Conservation (phyloP, 257 asterid genomes). For the Solanum sejunctum region DNA sequence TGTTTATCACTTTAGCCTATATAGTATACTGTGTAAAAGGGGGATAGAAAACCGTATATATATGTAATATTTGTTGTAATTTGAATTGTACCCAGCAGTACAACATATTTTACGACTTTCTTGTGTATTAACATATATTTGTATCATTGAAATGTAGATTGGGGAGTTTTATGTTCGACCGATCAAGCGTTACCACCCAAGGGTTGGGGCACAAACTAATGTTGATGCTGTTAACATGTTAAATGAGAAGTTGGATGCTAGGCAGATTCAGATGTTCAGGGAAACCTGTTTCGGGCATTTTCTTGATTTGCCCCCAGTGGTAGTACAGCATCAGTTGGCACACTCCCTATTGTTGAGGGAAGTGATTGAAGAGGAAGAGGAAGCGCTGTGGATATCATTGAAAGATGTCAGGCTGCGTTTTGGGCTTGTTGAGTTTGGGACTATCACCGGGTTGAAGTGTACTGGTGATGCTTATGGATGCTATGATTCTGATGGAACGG, state of each 20-base stretch:
- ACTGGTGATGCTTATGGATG: not conserved
- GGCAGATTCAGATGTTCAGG: slow-evolving; percentile 1
- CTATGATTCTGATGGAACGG: not conserved
- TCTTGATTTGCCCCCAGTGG: not conserved
- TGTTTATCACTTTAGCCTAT: not conserved
- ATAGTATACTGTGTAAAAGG: not conserved
- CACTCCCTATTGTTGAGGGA: not conserved
- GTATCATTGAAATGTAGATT: not conserved
- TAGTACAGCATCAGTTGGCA: not conserved
- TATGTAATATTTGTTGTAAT: not conserved
- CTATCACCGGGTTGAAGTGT: not conserved
- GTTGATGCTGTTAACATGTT: not conserved
- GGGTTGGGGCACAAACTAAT: not conserved
- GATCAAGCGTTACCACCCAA: not conserved
- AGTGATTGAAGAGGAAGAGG: not conserved
- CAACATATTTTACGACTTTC: not conserved
- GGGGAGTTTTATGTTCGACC: not conserved
- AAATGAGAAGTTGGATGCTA: not conserved
- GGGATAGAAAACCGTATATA: not conserved
- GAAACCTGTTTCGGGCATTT: not conserved
- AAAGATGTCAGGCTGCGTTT: not conserved
- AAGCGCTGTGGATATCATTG: not conserved
- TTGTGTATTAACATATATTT: not conserved
- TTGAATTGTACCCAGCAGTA: not conserved
- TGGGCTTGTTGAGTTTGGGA: not conserved